phyloP scores from a whole-genome alignment of 2,329 filamentous ascomycete genomes.

The Calonectria fujianensis region DNA sequence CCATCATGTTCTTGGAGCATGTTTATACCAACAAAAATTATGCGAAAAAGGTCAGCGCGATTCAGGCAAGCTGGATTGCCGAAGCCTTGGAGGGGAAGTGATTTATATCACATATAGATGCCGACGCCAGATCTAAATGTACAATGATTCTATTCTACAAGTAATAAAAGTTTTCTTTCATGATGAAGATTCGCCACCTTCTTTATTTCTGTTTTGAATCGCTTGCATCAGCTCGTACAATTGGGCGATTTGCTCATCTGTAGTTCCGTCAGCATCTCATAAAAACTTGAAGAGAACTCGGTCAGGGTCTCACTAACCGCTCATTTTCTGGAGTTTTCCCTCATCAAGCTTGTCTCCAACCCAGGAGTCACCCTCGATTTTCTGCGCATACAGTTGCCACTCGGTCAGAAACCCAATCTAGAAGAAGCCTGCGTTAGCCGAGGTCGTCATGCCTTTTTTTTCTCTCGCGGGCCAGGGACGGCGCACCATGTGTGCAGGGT shows the following conservation, averaged over 20 bases:
- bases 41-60: conserved; percentile 78
- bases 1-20: conserved; percentile 81
- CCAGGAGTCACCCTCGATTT: conserved; percentile 92
- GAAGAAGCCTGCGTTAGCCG: conserved; percentile 36
- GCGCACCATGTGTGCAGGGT: conserved; percentile 91
- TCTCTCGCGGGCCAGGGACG: background rate
- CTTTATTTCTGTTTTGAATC: conserved; percentile 70
- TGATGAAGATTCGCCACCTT: conserved; percentile 52
- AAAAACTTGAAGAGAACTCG: background rate
- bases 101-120: conserved; percentile 29
- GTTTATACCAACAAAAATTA: conserved; percentile 81
- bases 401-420: conserved; percentile 97
- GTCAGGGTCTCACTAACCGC: conserved; percentile 75
- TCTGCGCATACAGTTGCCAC: conserved; percentile 96
- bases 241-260: conserved; percentile 94
- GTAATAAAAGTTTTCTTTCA: conserved; percentile 39
- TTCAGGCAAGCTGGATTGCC: conserved; percentile 76
- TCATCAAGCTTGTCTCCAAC: conserved; percentile 88
- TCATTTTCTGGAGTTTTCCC: conserved; percentile 93
- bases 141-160: conserved; percentile 45
- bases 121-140: conserved; percentile 38
- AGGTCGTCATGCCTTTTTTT: background rate
- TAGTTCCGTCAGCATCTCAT: conserved; percentile 32
- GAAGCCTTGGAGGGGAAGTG: conserved; percentile 65
- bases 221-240: conserved; percentile 95